Base-by-base conservation (phyloP, 768 basidiomycete genomes). In the Russula brevipes region DNA sequence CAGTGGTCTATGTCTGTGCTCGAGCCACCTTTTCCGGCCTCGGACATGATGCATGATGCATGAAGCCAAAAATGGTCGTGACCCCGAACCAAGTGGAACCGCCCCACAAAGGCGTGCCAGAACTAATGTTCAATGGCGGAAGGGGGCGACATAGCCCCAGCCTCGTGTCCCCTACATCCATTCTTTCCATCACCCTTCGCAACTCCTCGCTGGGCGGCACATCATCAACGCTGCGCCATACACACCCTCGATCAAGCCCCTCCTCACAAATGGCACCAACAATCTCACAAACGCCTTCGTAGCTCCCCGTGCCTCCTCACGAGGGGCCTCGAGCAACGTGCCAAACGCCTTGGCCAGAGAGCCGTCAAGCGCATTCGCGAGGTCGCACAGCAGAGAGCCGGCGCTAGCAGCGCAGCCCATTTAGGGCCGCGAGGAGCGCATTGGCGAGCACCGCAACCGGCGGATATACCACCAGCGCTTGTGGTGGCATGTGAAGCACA, bases 401-500 rank as follows among this genome's bases (percentile, higher is more conserved):
- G 92, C 3, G 89, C 89, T 12, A 96, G 82, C 11, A 93, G 78
- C 95, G 87, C 24, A 98, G 76, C 2, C 85, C 80, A 72, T 98
- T 98, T 49, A 98, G 76, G 1, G 87, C 79, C 5, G 82, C 79
- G 4, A 94, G 77, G 30, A 93, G 74, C 3, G 84, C 81, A 70
- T 98, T 97, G 46, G 86, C 80, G 62, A 83, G 81, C 1, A 64
- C 42, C 30, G 91, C 94, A 2, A 96, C 77, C 0, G 89, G 87
- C 3, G 90, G 86, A 69, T 88, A 93, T 2, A 86, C 80, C 0
- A 86, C 80, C 42, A 95, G 76, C 49, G 85, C 74, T 35, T 85
- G 81, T 0, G 93, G 91, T 0, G 91, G 89, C 12, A 84, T 77
- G 68, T 91, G 85, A 8, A 24, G 24, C 24, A 24, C 24, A 24